These are phyloP conservation scores for Diaporthe longicolla DNA, from an alignment of 2,329 filamentous ascomycete species.

Conservation along the genomic window DNA sequence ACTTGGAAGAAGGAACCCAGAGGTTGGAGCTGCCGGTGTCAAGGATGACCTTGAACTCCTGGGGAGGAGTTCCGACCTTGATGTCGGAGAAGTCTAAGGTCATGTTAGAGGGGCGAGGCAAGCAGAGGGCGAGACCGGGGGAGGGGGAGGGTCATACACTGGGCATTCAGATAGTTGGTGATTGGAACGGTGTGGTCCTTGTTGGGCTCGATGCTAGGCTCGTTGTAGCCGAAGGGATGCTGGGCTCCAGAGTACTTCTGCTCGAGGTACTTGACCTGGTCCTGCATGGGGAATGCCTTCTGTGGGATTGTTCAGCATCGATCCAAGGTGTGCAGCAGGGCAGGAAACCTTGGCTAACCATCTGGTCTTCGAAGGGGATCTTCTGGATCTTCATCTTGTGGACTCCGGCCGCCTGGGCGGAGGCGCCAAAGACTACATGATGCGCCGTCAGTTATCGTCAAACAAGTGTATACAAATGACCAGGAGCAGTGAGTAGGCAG, in stretches of 20 bases:
- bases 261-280: conserved; percentile 84
- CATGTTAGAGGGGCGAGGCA: conserved; percentile 15
- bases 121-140: conserved; percentile 20
- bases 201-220: conserved; percentile 38
- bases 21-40: conserved; percentile 99
- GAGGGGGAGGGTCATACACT: conserved; percentile 77
- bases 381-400: conserved; percentile 99
- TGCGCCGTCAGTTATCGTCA: conserved; percentile 63
- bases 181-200: conserved; percentile 85
- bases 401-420: conserved; percentile 81
- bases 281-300: conserved; percentile 83
- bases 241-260: conserved; percentile 92
- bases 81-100: conserved; percentile 94
- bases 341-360: conserved; percentile 71
- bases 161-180: conserved; percentile 98
- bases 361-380: conserved; percentile 90
- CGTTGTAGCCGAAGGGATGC: conserved; percentile 41
- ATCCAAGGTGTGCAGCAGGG: not conserved
- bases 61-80: conserved; percentile 89
- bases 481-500: not conserved
- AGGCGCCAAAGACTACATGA: conserved; percentile 61
- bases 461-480: conserved; percentile 67
- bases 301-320: conserved; percentile 53
- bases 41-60: conserved; percentile 97
- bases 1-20: conserved; percentile 94